Percentiles rank a stretch among this genome's conserved stretches.
phyloP scores from a whole-genome alignment of 495 filamentous ascomycete species.

The Neurospora hispaniola region DNA sequence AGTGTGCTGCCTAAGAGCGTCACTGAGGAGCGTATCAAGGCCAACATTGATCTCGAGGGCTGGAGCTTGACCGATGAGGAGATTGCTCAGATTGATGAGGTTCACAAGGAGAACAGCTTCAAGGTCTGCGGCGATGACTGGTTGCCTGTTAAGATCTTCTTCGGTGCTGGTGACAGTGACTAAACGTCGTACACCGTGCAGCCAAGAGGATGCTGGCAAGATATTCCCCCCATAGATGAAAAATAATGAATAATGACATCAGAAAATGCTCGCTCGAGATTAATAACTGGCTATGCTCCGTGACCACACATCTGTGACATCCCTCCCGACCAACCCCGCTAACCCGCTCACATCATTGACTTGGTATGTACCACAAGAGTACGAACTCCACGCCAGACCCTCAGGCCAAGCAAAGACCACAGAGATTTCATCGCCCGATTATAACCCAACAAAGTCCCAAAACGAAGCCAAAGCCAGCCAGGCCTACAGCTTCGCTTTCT shows the following conservation, averaged over 20 bases:
- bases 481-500: slow-evolving; percentile 34
- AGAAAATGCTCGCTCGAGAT: neutral
- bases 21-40: slow-evolving; percentile 50
- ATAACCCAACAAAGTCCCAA: too few species aligned
- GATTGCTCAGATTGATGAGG: slow-evolving; percentile 47
- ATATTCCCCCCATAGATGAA: neutral
- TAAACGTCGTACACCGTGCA: neutral
- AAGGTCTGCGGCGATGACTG: slow-evolving; percentile 63
- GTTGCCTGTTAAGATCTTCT: slow-evolving; percentile 75
- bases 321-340: neutral
- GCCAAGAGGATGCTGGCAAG: too few species aligned
- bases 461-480: neutral
- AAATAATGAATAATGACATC: neutral
- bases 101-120: slow-evolving; percentile 49
- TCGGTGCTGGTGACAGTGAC: slow-evolving; percentile 69
- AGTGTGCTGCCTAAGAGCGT: slow-evolving; percentile 64
- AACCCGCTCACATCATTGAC: neutral
- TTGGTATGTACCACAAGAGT: neutral
- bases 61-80: slow-evolving; percentile 57
- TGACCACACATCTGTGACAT: neutral
- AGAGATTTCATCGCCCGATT: too few species aligned
- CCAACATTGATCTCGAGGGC: slow-evolving; percentile 52
- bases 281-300: neutral
- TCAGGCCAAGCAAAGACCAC: neutral
- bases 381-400: too few species aligned